Evolutionary conservation across 352 stramenopile genomes (phyloP), one percentile per base, ranked within the genome.

Genomic region (Pythium aristosporum): DNA sequence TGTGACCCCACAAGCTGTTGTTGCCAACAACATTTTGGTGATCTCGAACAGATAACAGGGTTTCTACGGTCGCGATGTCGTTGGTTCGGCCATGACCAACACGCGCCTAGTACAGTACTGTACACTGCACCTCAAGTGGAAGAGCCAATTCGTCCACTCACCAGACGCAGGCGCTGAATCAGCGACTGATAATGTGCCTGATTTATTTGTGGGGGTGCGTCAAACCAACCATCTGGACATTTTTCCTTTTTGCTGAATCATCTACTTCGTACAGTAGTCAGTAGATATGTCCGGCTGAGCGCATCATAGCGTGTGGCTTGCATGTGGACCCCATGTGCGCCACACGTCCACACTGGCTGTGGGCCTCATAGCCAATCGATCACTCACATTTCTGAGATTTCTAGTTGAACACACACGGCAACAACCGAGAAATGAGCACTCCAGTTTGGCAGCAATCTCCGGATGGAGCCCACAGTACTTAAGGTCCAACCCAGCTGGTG

Each of bases 201-300:
- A 39, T 10, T n/a, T n/a, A 13, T 13, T 39, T 39, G 34, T 23
- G 21, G 10, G 16, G 39, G 28, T 11, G 28, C 55, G 41, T 53
- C 43, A 61, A 46, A 61, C 42, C 42, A 54, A 61, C 55, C 55
- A 53, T 61, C 41, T 61, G 55, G 28, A 50, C 39, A 39, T 18
- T 13, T 15, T 41, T 42, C 3, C 5, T 42, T 44, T 57, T 8
- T 44, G 6, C 50, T 3, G 30, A 34, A 55, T 55, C 28, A 55
- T 30, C 28, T 10, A 55, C 25, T 30, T 30, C 25, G 1, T 30
- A 30, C 25, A 30, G 25, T 30, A 5, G 25, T n/a, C n/a, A 5
- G 5, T 30, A 30, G 25, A 30, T 30, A 30, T 30, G 25, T 30
- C 25, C 25, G 37, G 37, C 37, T 43, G 12, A 6, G 37, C n/a